Base-by-base conservation (phyloP, 768 basidiomycete genomes). In the Russula olivacea region DNA sequence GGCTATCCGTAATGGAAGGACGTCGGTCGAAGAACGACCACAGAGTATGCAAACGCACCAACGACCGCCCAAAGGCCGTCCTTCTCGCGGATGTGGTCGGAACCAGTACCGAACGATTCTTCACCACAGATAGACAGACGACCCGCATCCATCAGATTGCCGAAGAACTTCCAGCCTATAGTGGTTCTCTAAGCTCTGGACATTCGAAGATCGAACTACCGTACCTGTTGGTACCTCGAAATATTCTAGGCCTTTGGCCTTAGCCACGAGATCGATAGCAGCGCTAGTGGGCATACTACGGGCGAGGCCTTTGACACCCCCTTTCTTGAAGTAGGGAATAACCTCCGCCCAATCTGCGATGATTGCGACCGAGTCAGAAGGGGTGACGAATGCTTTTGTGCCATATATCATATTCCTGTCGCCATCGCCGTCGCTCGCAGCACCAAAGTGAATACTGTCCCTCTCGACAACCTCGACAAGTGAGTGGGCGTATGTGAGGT, bases 331-430 rank as follows among this genome's bases (percentile, higher is more conserved):
- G 79, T 95, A 95, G 12, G 93, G 93, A 68, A 95, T 94, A 59
- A 81, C 80, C 61, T 94, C 84, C 15, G 91, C 92, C 92, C 93
- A 98, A 75, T 98, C 88, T 36, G 97, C 97, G 71, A 99, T 99
- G 79, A 99, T 93, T 30, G 97, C 97, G 63, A 99, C 96, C 10
- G 92, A 95, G 76, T 99, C 97, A 9, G 88, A 91, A 17, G 97
- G 97, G 12, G 96, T 98, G 66, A 99, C 97, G 74, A 99, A 99
- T 50, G 97, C 97, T 65, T 90, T 89, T 74, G 90, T 89, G 69
- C 97, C 97, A 75, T 99, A 99, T 72, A 99, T 98, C 97, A 99
- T 98, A 80, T 99, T 98, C 66, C 97, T 79, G 74, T 98, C 97
- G 45, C 97, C 96, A 69, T 98, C 97, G 32, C 97, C 97, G 72